Percentiles rank a stretch among this genome's conserved stretches.
Conservation (phyloP, 148 eudicot species). For the Persicaria tinctoria region DNA sequence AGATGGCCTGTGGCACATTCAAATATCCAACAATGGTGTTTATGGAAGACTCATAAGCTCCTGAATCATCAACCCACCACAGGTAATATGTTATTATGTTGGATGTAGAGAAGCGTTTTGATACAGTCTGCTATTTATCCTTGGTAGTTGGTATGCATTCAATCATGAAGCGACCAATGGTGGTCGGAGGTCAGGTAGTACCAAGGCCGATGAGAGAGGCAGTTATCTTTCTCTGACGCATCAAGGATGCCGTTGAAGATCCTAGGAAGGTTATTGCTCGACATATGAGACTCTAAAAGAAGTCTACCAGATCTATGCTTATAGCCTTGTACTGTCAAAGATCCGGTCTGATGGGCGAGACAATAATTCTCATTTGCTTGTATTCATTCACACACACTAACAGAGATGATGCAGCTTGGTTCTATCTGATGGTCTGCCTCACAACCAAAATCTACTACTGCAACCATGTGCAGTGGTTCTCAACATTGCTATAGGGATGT, state of each 20-base stretch:
- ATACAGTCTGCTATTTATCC: constrained; percentile 36
- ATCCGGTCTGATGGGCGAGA: background rate
- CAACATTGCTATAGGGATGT: no score
- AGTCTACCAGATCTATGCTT: background rate
- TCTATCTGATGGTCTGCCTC: no score
- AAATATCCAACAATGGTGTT: constrained; percentile 90
- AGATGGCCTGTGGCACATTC: constrained; percentile 94
- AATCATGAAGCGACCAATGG: constrained; percentile 46
- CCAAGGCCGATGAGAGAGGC: constrained; percentile 99
- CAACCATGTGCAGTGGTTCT: no score
- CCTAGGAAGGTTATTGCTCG: constrained; percentile 87
- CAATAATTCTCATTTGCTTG: background rate
- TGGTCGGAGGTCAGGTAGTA: constrained; percentile 51
- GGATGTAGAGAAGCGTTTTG: background rate
- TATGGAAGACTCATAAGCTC: constrained; percentile 97
- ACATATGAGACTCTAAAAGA: constrained; percentile 35
- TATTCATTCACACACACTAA: no score
- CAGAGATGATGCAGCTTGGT: no score
- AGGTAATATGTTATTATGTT: constrained; percentile 45
- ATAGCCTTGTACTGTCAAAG: background rate
- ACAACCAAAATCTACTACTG: no score
- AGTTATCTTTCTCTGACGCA: constrained; percentile 70
- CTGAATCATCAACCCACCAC: constrained; percentile 94
- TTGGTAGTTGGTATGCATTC: constrained; percentile 65
- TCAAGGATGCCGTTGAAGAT: constrained; percentile 94